phyloP scores from a whole-genome alignment of 2,329 filamentous ascomycete species.

The Xylaria sp. region DNA sequence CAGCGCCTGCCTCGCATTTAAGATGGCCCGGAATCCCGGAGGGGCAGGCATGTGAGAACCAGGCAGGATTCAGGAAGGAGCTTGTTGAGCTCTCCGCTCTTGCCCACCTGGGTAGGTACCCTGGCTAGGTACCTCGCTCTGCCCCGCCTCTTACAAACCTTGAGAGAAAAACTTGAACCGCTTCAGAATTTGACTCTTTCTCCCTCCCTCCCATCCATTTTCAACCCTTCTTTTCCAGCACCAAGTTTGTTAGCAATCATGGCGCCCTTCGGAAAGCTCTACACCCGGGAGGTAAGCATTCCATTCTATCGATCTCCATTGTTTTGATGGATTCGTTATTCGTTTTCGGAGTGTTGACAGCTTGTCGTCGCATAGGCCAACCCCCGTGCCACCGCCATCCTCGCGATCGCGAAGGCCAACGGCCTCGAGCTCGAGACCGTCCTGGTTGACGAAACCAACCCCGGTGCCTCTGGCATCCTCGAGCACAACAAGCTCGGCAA shows the following conservation, averaged over 20 bases:
- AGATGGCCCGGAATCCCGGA: slow-evolving; percentile 26
- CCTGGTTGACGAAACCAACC: slow-evolving; percentile 59
- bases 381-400: slow-evolving; percentile 81
- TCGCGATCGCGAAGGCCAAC: slow-evolving; percentile 96
- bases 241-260: slow-evolving; percentile 33
- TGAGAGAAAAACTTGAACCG: slow-evolving; percentile 24
- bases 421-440: slow-evolving; percentile 86
- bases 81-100: neutral
- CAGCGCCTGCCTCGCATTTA: slow-evolving; percentile 20
- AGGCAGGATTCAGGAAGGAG: neutral
- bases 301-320: slow-evolving; percentile 15
- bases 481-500: slow-evolving; percentile 84
- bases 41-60: neutral
- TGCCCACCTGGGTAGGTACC: slow-evolving; percentile 9
- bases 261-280: slow-evolving; percentile 98
- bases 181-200: neutral
- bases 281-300: slow-evolving; percentile 67
- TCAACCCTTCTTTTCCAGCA: slow-evolving; percentile 17
- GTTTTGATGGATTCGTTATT: slow-evolving; percentile 11
- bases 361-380: slow-evolving; percentile 59
- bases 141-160: slow-evolving; percentile 26
- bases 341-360: slow-evolving; percentile 23
- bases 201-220: slow-evolving; percentile 15
- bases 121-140: slow-evolving; percentile 11
- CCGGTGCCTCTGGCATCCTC: slow-evolving; percentile 66